Evolutionary conservation across 2,329 filamentous ascomycete species (phyloP), one percentile per base, ranked within the genome.

Genomic region (Blumeriella jaapii): DNA sequence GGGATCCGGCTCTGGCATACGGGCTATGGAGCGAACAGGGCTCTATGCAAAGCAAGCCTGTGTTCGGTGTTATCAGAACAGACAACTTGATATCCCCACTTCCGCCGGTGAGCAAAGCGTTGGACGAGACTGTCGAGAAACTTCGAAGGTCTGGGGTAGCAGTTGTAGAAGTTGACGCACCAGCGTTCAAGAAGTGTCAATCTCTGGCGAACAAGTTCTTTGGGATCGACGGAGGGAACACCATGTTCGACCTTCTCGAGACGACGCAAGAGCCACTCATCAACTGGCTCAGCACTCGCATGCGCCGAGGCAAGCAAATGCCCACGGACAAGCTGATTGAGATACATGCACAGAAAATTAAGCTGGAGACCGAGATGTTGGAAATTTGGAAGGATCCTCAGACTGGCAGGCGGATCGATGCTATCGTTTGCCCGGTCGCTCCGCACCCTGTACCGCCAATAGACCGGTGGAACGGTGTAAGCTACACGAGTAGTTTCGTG

Each of bases 361-460:
- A 63, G 10, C 48, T 79, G 6, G 68, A 75, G 43, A 65, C 58
- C n/a, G 61, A 69, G 30, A 68, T 77, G 52, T 44, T 72, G 32
- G 56, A 64, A 16, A 65, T 79, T 35, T 81, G 75, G 74, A 63
- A 60, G 42, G 53, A 61, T 47, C 47, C 52, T 6, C 50, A 56
- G 34, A 56, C 59, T 10, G 59, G 61, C 22, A 51, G 52, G 29
- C 54, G 51, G 3, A 58, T 80, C 6, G 75, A 80, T 58, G 71
- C 72, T 0, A 66, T 81, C 33, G 65, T 81, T 36, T 73, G 67
- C 42, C 76, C 75, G 0, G 61, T 78, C 0, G 74, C 74, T 10
- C 73, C 74, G 2, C 76, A 81, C 53, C 71, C 75, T 0, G 65
- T 75, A 0, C 71, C 74, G 1, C 62, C 66, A 7, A 67, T 76